A percentile compares a stretch with the other conserved stretches of the same genome.
Evolutionary conservation across 345 rosid species (phyloP).

Genomic region (Eucalyptus guilfoylei): DNA sequence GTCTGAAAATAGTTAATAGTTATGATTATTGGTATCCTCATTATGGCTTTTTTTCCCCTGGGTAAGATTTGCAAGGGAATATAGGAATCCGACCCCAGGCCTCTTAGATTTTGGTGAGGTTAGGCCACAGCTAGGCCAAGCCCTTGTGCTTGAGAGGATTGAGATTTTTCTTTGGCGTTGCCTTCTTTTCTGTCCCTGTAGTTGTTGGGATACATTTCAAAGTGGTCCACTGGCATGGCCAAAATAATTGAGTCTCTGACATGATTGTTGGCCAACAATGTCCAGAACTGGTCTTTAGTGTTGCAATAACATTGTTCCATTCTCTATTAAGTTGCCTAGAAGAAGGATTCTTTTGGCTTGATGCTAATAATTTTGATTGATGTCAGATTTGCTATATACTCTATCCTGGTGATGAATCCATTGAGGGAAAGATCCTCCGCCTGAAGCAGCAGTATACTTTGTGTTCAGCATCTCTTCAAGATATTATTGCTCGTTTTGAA

Average conservation of each 20-base stretch:
- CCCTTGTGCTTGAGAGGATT: background rate
- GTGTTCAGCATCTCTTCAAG: conserved; percentile 41
- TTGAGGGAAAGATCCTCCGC: conserved; percentile 35
- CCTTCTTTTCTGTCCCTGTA: background rate
- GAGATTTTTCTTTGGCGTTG: background rate
- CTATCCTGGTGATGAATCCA: conserved; percentile 39
- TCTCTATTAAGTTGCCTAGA: background rate
- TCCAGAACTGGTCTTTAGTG: background rate
- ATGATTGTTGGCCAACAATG: background rate
- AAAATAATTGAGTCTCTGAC: background rate
- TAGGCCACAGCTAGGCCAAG: background rate
- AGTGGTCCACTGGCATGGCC: background rate
- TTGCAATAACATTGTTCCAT: background rate
- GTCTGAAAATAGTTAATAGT: background rate
- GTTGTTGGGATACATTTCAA: background rate
- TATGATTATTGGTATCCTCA: background rate
- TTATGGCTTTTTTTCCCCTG: background rate
- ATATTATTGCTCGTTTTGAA: conserved; percentile 32
- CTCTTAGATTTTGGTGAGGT: background rate
- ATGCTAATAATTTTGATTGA: background rate
- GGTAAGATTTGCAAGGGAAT: background rate
- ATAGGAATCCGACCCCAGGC: background rate
- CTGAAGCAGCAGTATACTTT: conserved; percentile 45
- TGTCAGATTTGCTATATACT: conserved; percentile 34
- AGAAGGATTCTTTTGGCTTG: background rate